Base-by-base conservation (phyloP, 1,139 yeast genomes). In the Saccharomycopsis crataegensis region DNA sequence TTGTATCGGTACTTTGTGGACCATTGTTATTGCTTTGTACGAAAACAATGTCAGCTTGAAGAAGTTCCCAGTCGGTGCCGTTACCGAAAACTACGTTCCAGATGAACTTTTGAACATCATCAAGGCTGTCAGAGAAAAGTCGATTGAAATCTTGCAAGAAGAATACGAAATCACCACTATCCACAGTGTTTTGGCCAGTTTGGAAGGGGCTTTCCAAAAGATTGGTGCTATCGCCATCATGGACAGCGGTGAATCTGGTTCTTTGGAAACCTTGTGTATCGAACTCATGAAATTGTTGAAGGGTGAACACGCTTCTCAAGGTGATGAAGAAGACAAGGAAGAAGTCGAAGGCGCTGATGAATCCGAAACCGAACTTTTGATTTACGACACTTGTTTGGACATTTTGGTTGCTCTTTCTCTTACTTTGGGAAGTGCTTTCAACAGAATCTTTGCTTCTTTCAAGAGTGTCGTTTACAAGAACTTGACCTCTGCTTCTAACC, bases 121-220 rank as follows among this genome's bases (percentile, higher is more conserved):
- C 60, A 76, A 78, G 62, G 77, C 78, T 59, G 87, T 85, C 46
- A 80, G 96, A 72, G 74, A 73, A 48, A 73, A 82, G 53, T 79
- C 95, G 14, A 70, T 88, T 58, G 77, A 76, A 51, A 73, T 78
- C 57, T 75, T 91, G 64, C 79, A 76, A 48, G 90, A 82, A 60
- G 97, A 91, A 70, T 89, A 83, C 62, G 97, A 91, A 66, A 71
- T 83, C 52, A 76, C 85, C 53, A 86, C 86, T 82, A 94, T 88
- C 57, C 83, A 86, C 55, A 78, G 87, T 59, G 79, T 88, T 62
- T 78, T 90, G 65, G 96, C 88, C 68, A 80, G 81, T 63, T 67
- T 89, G 56, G 78, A 85, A 48, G 93, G 86, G 61, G 79, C 87
- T 62, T 72, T 88, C 59, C 78, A 79, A 65, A 73, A 76, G 56